These are phyloP conservation scores for Abortiporus biennis DNA, from an alignment of 1,284 basidiomycete species.

Conservation along the genomic window DNA sequence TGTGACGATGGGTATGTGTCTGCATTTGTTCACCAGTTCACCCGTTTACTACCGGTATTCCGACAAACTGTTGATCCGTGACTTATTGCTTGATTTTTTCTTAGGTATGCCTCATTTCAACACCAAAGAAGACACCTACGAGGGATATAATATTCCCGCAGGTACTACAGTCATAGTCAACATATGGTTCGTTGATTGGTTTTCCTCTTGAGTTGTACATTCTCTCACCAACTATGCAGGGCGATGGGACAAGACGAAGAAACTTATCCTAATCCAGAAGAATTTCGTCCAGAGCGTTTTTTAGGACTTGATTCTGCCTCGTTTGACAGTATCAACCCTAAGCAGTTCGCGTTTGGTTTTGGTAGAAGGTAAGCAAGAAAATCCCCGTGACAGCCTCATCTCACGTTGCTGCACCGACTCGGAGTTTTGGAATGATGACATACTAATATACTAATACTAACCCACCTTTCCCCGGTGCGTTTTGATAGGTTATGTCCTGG, in stretches of 20 bases:
- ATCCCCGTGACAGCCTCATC: too few species aligned
- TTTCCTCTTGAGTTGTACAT: neutral
- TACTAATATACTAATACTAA: neutral
- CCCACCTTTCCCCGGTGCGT: neutral
- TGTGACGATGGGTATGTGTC: slow-evolving; percentile 4
- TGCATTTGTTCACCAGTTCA: too few species aligned
- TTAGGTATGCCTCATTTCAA: neutral
- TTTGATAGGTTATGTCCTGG: slow-evolving; percentile 6
- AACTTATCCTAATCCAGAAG: slow-evolving; percentile 12
- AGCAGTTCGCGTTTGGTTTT: slow-evolving; percentile 17
- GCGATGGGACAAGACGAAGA: slow-evolving; percentile 15
- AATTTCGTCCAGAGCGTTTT: slow-evolving; percentile 15
- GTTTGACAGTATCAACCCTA: slow-evolving; percentile 15
- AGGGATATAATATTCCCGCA: slow-evolving; percentile 36
- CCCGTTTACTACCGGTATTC: too few species aligned
- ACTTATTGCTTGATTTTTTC: neutral
- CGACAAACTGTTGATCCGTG: slow-evolving; percentile 10
- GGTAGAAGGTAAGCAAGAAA: slow-evolving; percentile 30
- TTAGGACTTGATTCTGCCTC: slow-evolving; percentile 7
- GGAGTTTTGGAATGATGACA: too few species aligned
- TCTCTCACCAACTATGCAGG: slow-evolving; percentile 8
- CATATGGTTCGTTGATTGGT: slow-evolving; percentile 29
- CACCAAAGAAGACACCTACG: slow-evolving; percentile 41
- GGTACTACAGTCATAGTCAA: slow-evolving; percentile 41
- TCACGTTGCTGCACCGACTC: too few species aligned